phyloP scores from a whole-genome alignment of 306 rosid species.

The Aeschynomene evenia region DNA sequence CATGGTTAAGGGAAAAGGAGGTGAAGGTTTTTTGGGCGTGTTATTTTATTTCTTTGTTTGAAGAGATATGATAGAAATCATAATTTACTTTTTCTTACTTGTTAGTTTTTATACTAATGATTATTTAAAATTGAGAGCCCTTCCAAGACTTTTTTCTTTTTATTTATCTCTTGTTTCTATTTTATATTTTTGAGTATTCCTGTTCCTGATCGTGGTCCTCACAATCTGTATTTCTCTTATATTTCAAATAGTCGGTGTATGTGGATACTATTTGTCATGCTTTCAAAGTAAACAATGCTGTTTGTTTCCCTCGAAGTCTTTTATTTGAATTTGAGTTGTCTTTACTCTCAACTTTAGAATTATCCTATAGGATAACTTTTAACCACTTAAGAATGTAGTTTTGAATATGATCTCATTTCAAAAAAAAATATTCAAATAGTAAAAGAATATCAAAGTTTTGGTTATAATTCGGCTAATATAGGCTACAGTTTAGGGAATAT shows the following conservation, averaged over 20 bases:
- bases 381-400: not conserved
- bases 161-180: not conserved
- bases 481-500: not conserved
- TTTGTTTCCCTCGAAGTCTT: not conserved
- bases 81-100: not conserved
- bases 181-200: not conserved
- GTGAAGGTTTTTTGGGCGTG: not conserved
- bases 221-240: not conserved
- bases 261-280: not conserved
- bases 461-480: not conserved
- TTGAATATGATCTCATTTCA: not conserved
- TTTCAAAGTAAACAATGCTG: not conserved
- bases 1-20: not conserved
- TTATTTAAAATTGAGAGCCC: not conserved
- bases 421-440: constrained; percentile 7
- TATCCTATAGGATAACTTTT: not conserved
- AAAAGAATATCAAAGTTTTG: not conserved
- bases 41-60: not conserved
- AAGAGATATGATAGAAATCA: not conserved
- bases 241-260: not conserved
- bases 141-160: not conserved
- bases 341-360: too few relatives aligned
- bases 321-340: not conserved
- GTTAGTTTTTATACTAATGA: not conserved
- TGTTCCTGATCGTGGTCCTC: not conserved